phyloP scores from a whole-genome alignment of 352 stramenopile species.

The Blastocystis sp. region DNA sequence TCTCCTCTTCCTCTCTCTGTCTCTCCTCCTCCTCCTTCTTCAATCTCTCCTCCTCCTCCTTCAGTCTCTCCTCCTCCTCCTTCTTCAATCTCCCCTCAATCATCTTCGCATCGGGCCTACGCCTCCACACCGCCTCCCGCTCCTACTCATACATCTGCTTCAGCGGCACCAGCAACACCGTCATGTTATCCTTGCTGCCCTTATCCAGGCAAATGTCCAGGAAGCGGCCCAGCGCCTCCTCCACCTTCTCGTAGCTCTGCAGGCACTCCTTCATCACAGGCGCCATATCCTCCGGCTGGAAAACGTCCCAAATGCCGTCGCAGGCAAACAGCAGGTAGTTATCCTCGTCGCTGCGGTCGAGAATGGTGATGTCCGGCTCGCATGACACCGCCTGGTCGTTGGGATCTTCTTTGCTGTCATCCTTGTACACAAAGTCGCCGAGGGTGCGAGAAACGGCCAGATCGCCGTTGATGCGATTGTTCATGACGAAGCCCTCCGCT shows the following conservation, averaged over 20 bases:
- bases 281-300: constrained; percentile 76
- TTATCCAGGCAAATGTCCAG: constrained; percentile 73
- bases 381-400: constrained; percentile 78
- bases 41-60: neutral
- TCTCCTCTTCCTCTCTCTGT: neutral
- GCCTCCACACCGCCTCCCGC: neutral
- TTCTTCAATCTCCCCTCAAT: constrained; percentile 26
- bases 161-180: constrained; percentile 73
- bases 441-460: constrained; percentile 71
- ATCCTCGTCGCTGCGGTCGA: constrained; percentile 77
- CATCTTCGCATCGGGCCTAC: constrained; percentile 21
- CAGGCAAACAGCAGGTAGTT: constrained; percentile 86
- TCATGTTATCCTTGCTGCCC: constrained; percentile 75
- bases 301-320: constrained; percentile 88
- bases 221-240: constrained; percentile 35
- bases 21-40: constrained; percentile 26
- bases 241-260: constrained; percentile 12
- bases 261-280: constrained; percentile 76
- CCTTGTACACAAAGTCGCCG: constrained; percentile 74
- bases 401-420: constrained; percentile 33
- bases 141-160: constrained; percentile 62
- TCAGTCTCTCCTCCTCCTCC: constrained; percentile 21
- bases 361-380: constrained; percentile 82
- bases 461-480: constrained; percentile 75
- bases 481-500: constrained; percentile 71